Evolutionary conservation across 192 early-diverging fungal species (phyloP).

Genomic region (Coemansia sp.): DNA sequence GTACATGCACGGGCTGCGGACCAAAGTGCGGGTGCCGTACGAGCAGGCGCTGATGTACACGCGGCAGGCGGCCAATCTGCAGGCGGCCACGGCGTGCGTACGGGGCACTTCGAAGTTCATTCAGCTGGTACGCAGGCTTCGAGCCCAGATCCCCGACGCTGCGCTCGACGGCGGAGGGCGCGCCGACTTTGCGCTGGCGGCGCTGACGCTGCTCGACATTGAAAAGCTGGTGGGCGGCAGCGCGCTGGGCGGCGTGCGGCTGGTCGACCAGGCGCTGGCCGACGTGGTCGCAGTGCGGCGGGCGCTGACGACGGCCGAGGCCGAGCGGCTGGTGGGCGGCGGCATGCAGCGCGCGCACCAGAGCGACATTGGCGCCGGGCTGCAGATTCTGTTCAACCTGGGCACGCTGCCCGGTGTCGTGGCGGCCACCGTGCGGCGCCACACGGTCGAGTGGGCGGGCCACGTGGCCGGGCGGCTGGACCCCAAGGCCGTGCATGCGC

Average conservation of each 20-base stretch:
- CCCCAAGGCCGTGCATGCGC: constrained; percentile 8
- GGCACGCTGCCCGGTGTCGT: constrained; percentile 19
- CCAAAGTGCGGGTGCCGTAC: constrained; percentile 37
- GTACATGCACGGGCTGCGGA: constrained; percentile 39
- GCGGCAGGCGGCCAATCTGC: constrained; percentile 27
- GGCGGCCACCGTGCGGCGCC: constrained; percentile 4
- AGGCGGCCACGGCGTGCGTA: constrained; percentile 18
- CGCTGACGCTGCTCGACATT: constrained; percentile 42
- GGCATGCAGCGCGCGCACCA: constrained; percentile 30
- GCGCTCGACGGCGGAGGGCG: not conserved
- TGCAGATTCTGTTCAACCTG: constrained; percentile 31
- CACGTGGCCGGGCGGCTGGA: constrained; percentile 9
- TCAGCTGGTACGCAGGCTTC: constrained; percentile 32
- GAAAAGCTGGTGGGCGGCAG: constrained; percentile 11
- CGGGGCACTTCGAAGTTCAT: constrained; percentile 26
- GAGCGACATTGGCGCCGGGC: constrained; percentile 30
- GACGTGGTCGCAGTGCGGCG: constrained; percentile 1
- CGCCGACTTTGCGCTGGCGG: constrained; percentile 31
- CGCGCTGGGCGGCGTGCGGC: constrained; percentile 17
- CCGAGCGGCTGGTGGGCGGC: constrained; percentile 16
- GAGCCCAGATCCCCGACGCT: constrained; percentile 18
- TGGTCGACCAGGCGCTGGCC: constrained; percentile 26
- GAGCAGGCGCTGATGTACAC: constrained; percentile 30
- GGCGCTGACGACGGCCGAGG: constrained; percentile 12
- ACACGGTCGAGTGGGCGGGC: constrained; percentile 7